These are phyloP conservation scores for Aspergillus caelatus DNA, from an alignment of 2,329 filamentous ascomycete species.

Conservation along the genomic window DNA sequence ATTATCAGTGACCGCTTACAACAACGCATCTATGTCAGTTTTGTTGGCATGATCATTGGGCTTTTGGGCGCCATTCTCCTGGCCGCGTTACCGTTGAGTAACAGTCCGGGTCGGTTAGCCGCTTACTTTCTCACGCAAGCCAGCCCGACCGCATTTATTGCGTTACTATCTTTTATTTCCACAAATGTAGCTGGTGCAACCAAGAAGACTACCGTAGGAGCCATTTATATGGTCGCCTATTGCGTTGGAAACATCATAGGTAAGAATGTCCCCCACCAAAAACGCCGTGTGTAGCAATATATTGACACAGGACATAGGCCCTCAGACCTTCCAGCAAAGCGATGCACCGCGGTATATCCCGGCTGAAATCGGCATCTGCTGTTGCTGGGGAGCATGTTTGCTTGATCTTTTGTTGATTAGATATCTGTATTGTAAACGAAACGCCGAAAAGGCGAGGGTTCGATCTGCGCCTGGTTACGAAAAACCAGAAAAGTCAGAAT, in stretches of 20 bases:
- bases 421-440: not conserved
- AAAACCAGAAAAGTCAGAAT: not conserved
- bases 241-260: not conserved
- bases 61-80: not conserved
- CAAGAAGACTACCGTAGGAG: not conserved
- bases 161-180: not conserved
- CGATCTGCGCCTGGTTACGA: not conserved
- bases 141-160: not conserved
- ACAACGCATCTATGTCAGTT: not conserved
- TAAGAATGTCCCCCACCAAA: not conserved
- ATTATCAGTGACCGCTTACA: not conserved
- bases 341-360: not conserved
- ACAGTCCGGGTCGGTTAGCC: not conserved
- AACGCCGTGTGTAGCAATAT: not conserved
- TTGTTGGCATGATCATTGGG: not conserved
- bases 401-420: not conserved
- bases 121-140: not conserved
- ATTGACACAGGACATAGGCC: not conserved
- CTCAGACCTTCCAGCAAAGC: not conserved
- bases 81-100: not conserved
- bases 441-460: not conserved
- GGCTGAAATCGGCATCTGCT: not conserved
- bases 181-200: not conserved
- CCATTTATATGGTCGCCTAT: not conserved
- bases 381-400: not conserved